Percentiles rank a stretch among this genome's conserved stretches.
Evolutionary conservation across 163 green algal genomes (phyloP).

Genomic region (Volvox carteri): DNA sequence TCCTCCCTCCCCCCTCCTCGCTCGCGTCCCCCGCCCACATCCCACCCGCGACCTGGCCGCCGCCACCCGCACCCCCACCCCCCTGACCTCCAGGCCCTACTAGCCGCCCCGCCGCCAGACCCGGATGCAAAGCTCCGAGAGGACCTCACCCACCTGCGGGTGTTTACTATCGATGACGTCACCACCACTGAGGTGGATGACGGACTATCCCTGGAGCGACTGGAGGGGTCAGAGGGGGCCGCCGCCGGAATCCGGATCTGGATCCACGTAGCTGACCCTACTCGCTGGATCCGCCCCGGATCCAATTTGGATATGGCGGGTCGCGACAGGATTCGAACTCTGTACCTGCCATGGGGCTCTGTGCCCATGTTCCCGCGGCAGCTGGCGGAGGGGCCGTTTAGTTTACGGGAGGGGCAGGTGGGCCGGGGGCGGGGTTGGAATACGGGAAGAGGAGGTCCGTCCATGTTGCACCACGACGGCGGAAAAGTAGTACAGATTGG

Average conservation of each 20-base stretch:
- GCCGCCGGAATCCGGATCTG: conserved; percentile 74
- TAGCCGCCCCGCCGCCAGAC: conserved; percentile 72
- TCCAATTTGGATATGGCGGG: conserved; percentile 75
- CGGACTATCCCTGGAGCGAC: conserved; percentile 80
- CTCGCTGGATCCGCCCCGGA: conserved; percentile 81
- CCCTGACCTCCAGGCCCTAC: conserved; percentile 59
- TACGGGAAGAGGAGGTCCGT: not conserved
- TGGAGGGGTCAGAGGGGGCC: too few relatives aligned
- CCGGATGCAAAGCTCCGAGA: conserved; percentile 70
- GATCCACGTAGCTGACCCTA: conserved; percentile 95
- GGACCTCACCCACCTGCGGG: conserved; percentile 83
- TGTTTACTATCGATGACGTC: conserved; percentile 90
- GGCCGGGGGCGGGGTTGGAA: not conserved
- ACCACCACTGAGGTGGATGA: conserved; percentile 91
- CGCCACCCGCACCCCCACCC: not conserved
- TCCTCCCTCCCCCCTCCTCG: too few relatives aligned
- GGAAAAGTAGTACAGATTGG: too few relatives aligned
- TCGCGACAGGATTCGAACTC: conserved; percentile 68
- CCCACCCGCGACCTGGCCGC: too few relatives aligned
- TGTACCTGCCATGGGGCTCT: conserved; percentile 91
- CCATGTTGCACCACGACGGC: too few relatives aligned
- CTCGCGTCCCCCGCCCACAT: too few relatives aligned
- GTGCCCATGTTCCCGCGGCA: conserved; percentile 90
- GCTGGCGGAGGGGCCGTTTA: conserved; percentile 89
- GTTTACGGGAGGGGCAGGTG: conserved; percentile 67